Base-by-base conservation (phyloP, 345 rosid genomes). In the Microthlaspi erraticum region DNA sequence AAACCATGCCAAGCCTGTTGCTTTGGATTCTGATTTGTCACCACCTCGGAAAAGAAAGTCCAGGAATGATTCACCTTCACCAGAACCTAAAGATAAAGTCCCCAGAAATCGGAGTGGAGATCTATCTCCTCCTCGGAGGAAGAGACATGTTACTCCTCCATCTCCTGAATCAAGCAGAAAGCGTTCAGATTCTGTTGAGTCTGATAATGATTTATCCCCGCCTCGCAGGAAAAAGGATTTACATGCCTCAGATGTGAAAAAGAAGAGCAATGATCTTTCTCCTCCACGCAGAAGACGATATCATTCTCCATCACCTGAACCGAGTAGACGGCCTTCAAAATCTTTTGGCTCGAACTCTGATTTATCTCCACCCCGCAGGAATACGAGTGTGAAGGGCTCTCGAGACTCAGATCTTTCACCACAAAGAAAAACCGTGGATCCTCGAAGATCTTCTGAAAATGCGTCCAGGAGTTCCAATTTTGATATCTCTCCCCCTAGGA, bases 401-500 rank as follows among this genome's bases (percentile, higher is more conserved):
- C 75, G 73, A 20, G 78, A 67, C 41, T 68, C 79, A 4, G 92
- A 86, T 82, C 82, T 82, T 67, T 81, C 83, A 14, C 89, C 87
- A 33, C 89, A 78, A 16, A 81, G 91, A 74, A 83, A 72, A 76
- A 64, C 65, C 17, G 58, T 44, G 55, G 75, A 68, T 64, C 34
- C 55, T 39, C 74, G 12, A 42, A 50, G 5, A 41, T 68, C 77
- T 39, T 50, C 64, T 68, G 68, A 44, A 5, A 63, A 58, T 74
- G 68, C 12, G 45, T 71, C 62, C 23, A 45, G 60, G 57, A 62
- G 73, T 55, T 63, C 79, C 43, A 80, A 46, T 60, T 45, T 60
- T 33, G 90, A 84, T 62, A 78, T 80, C 61, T 87, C 95, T 56
- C 89, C 85, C 8, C 84, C 86, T 10, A 81, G 96, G 77, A 88